Percentiles rank a stretch among this genome's conserved stretches.
Conservation (phyloP, 306 rosid genomes). For the Pachyrhizus erosus region DNA sequence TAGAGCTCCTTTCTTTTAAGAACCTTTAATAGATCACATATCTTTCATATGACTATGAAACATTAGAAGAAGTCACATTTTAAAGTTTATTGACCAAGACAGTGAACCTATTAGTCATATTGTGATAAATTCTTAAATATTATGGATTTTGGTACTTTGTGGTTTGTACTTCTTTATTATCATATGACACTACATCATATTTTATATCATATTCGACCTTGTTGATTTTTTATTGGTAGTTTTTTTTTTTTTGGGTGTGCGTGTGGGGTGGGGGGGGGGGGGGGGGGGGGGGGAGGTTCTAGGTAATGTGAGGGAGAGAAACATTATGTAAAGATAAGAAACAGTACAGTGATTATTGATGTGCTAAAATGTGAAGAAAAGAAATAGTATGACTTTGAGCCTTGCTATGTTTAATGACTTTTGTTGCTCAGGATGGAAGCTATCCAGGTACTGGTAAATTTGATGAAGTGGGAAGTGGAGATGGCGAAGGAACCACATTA, state of each 20-base stretch:
- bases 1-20: constrained; percentile 58
- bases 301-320: not conserved
- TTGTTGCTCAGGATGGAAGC: constrained; percentile 76
- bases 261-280: not conserved
- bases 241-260: no score
- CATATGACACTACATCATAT: not conserved
- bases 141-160: not conserved
- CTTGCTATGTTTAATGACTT: constrained; percentile 19
- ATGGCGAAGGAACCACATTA: constrained; percentile 91
- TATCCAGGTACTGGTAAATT: constrained; percentile 96
- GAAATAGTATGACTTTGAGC: not conserved
- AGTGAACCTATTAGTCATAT: not conserved
- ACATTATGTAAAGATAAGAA: constrained; percentile 2
- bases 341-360: not conserved
- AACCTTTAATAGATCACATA: not conserved
- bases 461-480: constrained; percentile 78
- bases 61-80: constrained; percentile 4
- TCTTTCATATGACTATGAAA: not conserved
- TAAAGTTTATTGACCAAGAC: constrained; percentile 1
- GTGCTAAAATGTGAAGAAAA: not conserved
- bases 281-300: not conserved
- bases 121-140: not conserved
- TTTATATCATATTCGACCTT: constrained; percentile 10
- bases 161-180: not conserved
- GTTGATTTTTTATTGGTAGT: not conserved